Evolutionary conservation across 495 filamentous ascomycete genomes (phyloP), one percentile per base, ranked within the genome.

Genomic region (Aspergillus sclerotiicarbonarius): DNA sequence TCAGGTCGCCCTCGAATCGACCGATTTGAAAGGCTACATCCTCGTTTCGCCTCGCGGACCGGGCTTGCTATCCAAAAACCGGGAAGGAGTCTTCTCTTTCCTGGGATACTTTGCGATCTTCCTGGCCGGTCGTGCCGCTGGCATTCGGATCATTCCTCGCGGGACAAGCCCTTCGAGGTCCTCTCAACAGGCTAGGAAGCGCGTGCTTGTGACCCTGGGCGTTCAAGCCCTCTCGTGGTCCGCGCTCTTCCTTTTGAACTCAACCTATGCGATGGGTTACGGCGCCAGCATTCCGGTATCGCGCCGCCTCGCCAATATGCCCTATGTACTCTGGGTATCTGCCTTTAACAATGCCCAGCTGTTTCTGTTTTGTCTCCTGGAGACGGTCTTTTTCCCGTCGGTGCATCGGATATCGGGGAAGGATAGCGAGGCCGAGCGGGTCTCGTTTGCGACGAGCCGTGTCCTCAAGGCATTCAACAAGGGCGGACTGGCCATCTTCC

Each of bases 61-160:
- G 5, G 82, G 90, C 57, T 71, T 96, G 12, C 63, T 99, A 0
- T 92, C 90, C 0, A 87, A 91, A 76, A 98, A 98, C 70, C 83
- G 93, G 18, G 94, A 99, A 67, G 94, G 94, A 1, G 78, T 98
- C 35, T 96, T 91, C 71, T 96, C 91, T 18, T 96, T 98, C 72
- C 71, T 86, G 35, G 94, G 94, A 2, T 99, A 98, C 70, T 80
- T 99, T 16, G 89, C 95, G 15, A 96, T 99, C 49, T 99, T 97
- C 71, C 80, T 98, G 13, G 85, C 90, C 3, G 94, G 94, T 6
- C 91, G 94, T 68, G 87, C 87, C 33, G 80, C 84, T 29, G 94
- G 94, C 39, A 85, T 89, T 72, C 80, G 87, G 39, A 81, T 92
- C 35, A 83, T 98, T 12, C 89, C 90, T 0, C 79, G 88, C 41